These are phyloP conservation scores for Fusarium cyanostomum DNA, from an alignment of 2,329 filamentous ascomycete species.

Conservation along the genomic window DNA sequence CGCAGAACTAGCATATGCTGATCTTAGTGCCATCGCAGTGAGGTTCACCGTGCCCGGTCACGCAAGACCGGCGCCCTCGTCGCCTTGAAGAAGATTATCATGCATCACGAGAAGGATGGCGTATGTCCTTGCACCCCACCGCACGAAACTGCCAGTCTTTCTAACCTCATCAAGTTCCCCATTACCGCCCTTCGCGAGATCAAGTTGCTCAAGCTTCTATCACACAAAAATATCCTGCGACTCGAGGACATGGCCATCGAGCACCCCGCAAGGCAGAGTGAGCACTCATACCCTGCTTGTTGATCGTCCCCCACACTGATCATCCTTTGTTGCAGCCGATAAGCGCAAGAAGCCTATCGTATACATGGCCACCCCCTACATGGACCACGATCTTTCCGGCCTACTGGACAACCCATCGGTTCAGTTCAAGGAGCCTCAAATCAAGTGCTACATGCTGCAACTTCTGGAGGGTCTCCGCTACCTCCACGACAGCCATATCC, in stretches of 20 bases:
- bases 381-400: conserved; percentile 98
- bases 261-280: conserved; percentile 69
- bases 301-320: conserved; percentile 13
- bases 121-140: conserved; percentile 56
- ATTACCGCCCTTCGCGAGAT: conserved; percentile 98
- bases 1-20: no score
- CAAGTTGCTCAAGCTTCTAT: conserved; percentile 95
- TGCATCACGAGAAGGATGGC: conserved; percentile 99
- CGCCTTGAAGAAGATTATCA: conserved; percentile 97
- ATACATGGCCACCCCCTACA: conserved; percentile 99
- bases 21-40: conserved; percentile 56
- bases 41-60: conserved; percentile 90
- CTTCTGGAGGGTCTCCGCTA: conserved; percentile 90
- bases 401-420: conserved; percentile 95
- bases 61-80: conserved; percentile 78
- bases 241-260: conserved; percentile 98
- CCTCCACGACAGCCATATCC: conserved; percentile 86
- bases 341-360: conserved; percentile 86
- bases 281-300: conserved; percentile 33
- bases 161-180: conserved; percentile 72
- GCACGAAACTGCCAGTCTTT: neutral
- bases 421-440: conserved; percentile 85
- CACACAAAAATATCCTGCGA: conserved; percentile 85
- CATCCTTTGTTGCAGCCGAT: conserved; percentile 62
- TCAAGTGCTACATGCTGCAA: conserved; percentile 98